Evolutionary conservation across 2,329 filamentous ascomycete species (phyloP), one percentile per base, ranked within the genome.

Genomic region (Sporothrix curviconia): DNA sequence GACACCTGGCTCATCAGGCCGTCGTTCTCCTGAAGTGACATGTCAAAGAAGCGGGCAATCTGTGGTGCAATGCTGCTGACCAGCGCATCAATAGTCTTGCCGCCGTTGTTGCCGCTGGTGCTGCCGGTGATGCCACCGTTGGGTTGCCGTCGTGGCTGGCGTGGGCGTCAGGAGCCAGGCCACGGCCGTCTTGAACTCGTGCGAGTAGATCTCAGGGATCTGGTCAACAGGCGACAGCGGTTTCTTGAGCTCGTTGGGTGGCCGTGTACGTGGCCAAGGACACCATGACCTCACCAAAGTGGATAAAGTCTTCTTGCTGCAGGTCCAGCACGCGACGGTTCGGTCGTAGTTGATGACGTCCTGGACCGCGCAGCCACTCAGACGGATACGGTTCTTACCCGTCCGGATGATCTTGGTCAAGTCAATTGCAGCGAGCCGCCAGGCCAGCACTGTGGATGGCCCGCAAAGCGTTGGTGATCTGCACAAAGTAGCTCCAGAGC

Each of bases 401-500:
- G 92, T 96, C 22, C 97, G 69, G 15, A 99, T 80, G 58, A 99
- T 86, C 70, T 97, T 97, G 72, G 84, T 92, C 12, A 89, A 80
- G 59, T 94, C 90, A 46, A 99, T 84, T n/a, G 54, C 92, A 87
- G 50, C 92, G 83, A 37, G 92, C 92, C 22, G 94, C 92, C 40
- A 97, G 78, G 19, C 89, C 88, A 56, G 81, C 82, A 12, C 80
- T 79, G 68, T 99, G 94, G 39, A 99, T 92, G 0, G 88, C 82
- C 68, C 90, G 92, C 36, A 99, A 76, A 1, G 90, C 94, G 62
- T 88, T 94, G 39, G 90, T 86, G 60, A 99, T 86, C 70, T 99
- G 94, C 6, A 92, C 87, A 60, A 96, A 84, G 69, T 97, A 99
- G 44, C 85, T 84, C 94, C 94, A 99, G 1, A 99, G 73, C 1